Base-by-base conservation (phyloP, 139 green algal genomes). In the Chlamydomonas sp. region DNA sequence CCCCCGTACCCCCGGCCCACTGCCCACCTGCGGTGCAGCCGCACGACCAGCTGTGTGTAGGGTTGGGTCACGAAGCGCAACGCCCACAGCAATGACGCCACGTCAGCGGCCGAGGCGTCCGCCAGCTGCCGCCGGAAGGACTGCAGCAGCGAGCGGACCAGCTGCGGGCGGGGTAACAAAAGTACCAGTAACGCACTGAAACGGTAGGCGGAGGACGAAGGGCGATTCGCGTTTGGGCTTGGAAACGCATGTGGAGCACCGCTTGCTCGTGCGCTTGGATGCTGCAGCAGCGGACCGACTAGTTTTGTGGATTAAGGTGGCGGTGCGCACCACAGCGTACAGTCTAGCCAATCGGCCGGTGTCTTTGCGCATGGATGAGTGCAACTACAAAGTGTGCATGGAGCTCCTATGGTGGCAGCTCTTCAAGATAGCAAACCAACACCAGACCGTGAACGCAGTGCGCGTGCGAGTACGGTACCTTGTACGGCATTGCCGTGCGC, bases 81-180 rank as follows among this genome's bases (percentile, higher is more conserved):
- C 10, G 71, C 82, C 82, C 82, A 86, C 71, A 86, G 71, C 49
- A 79, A 12, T 0, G 71, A 71, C 20, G 82, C 82, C 71, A 86
- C 71, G 61, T 86, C 82, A 17, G 71, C 61, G 3, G 82, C 17
- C 10, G 8, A 58, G 15, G 82, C 60, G 60, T 10, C 10, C n/a
- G 5, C 15, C 12, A 86, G 81, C 0, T 15, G 61, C 17, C 20
- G 3, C 8, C 71, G 68, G 20, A 86, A 61, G 20, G 67, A 5
- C 5, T 10, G 7, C 20, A 86, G 71, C 2, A 86, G 64, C 79
- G 16, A 49, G 31, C 15, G 10, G 12, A 75, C 63, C 31, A 84
- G 79, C 79, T 76, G 31, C 49, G 57, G 57, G 2, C 7, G 49
- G 57, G 74, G 4, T 3, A 58, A 17, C 5, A 57, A 7, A 10